These are phyloP conservation scores for Pichia rugopelliculosa DNA, from an alignment of 805 yeast species.

Conservation along the genomic window DNA sequence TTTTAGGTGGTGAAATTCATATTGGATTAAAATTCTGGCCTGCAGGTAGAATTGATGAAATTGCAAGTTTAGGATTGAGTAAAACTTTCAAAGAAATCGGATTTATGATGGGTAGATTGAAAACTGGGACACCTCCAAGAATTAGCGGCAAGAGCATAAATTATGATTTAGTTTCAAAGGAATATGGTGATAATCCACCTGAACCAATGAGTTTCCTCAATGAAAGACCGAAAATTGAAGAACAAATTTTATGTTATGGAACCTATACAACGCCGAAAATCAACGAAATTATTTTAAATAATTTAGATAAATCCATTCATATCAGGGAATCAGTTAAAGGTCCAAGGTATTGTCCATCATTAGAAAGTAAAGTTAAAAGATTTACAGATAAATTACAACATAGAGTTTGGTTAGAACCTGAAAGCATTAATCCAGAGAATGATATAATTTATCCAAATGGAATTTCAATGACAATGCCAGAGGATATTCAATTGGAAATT, in stretches of 20 bases:
- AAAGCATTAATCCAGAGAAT: constrained; percentile 62
- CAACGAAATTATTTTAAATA: constrained; percentile 60
- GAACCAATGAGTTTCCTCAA: constrained; percentile 86
- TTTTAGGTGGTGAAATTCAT: constrained; percentile 90
- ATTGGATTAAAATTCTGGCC: constrained; percentile 76
- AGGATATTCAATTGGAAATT: constrained; percentile 73
- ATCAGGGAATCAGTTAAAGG: constrained; percentile 92
- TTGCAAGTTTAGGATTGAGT: constrained; percentile 83
- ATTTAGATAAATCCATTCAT: constrained; percentile 79
- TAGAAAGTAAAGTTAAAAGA: constrained; percentile 79
- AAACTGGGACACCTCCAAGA: constrained; percentile 97
- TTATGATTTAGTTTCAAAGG: constrained; percentile 53
- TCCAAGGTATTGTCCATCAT: constrained; percentile 95
- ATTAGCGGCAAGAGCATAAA: constrained; percentile 66
- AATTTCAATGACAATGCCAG: constrained; percentile 93
- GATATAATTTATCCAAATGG: constrained; percentile 95
- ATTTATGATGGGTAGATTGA: constrained; percentile 78
- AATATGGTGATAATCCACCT: constrained; percentile 78
- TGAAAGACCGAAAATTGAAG: constrained; percentile 51
- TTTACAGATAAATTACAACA: constrained; percentile 74
- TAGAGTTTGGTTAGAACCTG: constrained; percentile 93
- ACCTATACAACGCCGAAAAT: constrained; percentile 72
- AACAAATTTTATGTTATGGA: constrained; percentile 64
- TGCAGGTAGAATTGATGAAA: constrained; percentile 91
- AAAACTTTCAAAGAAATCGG: constrained; percentile 70